These are phyloP conservation scores for Penicillium hesseltinei DNA, from an alignment of 2,329 filamentous ascomycete genomes.

Conservation along the genomic window DNA sequence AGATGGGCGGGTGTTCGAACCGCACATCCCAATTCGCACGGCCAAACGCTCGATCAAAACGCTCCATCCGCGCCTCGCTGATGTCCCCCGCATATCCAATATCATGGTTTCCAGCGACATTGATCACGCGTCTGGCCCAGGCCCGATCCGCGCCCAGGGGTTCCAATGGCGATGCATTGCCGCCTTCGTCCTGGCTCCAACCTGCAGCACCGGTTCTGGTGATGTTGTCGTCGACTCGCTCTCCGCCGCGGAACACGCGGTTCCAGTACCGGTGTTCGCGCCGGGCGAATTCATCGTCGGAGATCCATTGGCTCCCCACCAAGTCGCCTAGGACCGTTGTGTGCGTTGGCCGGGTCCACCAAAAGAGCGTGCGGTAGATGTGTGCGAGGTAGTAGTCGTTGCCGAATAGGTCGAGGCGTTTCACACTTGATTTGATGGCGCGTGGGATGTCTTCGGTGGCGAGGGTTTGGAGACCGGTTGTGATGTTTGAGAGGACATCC, in stretches of 20 bases:
- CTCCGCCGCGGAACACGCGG: constrained; percentile 68
- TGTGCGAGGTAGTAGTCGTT: constrained; percentile 96
- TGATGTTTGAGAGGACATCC: constrained; percentile 24
- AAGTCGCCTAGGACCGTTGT: constrained; percentile 86
- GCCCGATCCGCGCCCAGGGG: constrained; percentile 42
- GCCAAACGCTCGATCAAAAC: constrained; percentile 84
- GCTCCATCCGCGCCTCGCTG: constrained; percentile 67
- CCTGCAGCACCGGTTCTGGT: constrained; percentile 31
- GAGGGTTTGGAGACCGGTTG: constrained; percentile 36
- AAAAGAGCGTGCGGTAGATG: constrained; percentile 78
- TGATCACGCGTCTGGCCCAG: constrained; percentile 80
- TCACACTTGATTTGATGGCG: constrained; percentile 66
- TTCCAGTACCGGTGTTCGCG: constrained; percentile 77
- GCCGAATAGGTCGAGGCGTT: constrained; percentile 81
- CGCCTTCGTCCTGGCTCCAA: constrained; percentile 42
- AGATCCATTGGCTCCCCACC: constrained; percentile 92
- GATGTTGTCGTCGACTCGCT: constrained; percentile 57
- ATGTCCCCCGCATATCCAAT: constrained; percentile 94
- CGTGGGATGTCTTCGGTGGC: constrained; percentile 67
- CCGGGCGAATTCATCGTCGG: constrained; percentile 74
- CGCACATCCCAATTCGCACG: constrained; percentile 86
- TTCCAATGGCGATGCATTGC: constrained; percentile 21
- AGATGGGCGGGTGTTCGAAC: constrained; percentile 58
- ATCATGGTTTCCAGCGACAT: constrained; percentile 93
- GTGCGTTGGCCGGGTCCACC: constrained; percentile 85